These are phyloP conservation scores for Symmetrospora coprosmae DNA, from an alignment of 768 basidiomycete species.

Conservation along the genomic window DNA sequence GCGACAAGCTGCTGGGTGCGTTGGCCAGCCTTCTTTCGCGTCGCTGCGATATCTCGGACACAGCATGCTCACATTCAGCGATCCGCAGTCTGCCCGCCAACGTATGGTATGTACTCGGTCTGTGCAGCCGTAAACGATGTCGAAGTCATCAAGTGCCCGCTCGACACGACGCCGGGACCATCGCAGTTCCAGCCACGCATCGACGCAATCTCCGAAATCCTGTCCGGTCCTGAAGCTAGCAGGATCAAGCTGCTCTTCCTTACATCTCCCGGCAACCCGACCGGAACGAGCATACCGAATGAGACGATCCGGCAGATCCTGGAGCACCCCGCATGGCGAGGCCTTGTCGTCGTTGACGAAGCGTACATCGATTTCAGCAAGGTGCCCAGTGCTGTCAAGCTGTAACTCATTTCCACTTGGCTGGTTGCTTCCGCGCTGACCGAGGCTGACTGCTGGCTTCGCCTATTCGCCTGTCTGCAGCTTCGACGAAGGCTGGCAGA, in stretches of 20 bases:
- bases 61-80: not conserved
- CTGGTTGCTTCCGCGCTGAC: not conserved
- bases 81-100: constrained; percentile 54
- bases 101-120: constrained; percentile 94
- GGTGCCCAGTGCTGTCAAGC: constrained; percentile 1
- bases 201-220: constrained; percentile 36
- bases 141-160: constrained; percentile 58
- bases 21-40: no score
- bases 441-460: not conserved
- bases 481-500: constrained; percentile 59
- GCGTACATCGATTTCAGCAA: constrained; percentile 87
- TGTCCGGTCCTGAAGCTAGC: constrained; percentile 6
- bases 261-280: constrained; percentile 95
- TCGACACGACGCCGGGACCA: constrained; percentile 69
- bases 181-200: constrained; percentile 64
- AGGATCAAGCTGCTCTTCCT: constrained; percentile 78
- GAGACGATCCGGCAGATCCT: constrained; percentile 53
- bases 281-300: constrained; percentile 70
- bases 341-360: constrained; percentile 86
- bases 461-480: constrained; percentile 30
- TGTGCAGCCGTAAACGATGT: constrained; percentile 92
- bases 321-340: constrained; percentile 68
- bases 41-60: not conserved
- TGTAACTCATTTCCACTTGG: no score
- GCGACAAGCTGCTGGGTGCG: constrained; percentile 52